Percentiles rank a stretch among this genome's conserved stretches.
These are phyloP conservation scores for Colletotrichum acutatum DNA, from an alignment of 2,329 filamentous ascomycete species.

Conservation along the genomic window DNA sequence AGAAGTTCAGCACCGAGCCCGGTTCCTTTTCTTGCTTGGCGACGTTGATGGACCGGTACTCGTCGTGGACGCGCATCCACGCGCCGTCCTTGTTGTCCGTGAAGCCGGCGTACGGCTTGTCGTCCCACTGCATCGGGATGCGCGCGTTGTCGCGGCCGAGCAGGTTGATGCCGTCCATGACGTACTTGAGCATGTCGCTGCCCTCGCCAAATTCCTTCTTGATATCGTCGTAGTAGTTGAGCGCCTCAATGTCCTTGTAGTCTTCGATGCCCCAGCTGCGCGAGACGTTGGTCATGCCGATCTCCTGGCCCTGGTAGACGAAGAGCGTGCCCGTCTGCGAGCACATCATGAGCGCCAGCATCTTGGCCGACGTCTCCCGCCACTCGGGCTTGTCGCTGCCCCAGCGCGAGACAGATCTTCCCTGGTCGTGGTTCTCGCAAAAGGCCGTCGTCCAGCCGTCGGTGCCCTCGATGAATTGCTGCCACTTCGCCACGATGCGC, in stretches of 20 bases:
- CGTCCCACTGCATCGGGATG: conserved; percentile 76
- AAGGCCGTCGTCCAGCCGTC: conserved; percentile 70
- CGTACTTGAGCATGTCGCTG: conserved; percentile 51
- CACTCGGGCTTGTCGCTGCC: conserved; percentile 55
- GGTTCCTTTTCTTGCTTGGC: conserved; percentile 55
- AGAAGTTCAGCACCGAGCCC: conserved; percentile 68
- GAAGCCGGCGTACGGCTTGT: conserved; percentile 68
- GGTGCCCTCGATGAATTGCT: conserved; percentile 61
- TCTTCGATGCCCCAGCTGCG: conserved; percentile 57
- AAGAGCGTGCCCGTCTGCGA: conserved; percentile 63
- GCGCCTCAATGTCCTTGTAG: conserved; percentile 60
- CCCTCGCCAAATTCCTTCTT: conserved; percentile 60
- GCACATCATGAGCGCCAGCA: conserved; percentile 60
- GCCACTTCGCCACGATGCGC: conserved; percentile 58
- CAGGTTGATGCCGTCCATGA: conserved; percentile 63
- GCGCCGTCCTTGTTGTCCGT: conserved; percentile 50
- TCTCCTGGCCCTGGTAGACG: conserved; percentile 68
- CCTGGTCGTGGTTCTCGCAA: conserved; percentile 71
- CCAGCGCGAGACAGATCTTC: conserved; percentile 65
- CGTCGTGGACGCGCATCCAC: conserved; percentile 74
- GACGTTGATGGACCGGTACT: conserved; percentile 66
- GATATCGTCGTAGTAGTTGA: conserved; percentile 57
- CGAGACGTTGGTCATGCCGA: conserved; percentile 66
- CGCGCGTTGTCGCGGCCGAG: conserved; percentile 74
- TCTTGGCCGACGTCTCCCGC: conserved; percentile 60